These are phyloP conservation scores for Penicillium hordei DNA, from an alignment of 2,329 filamentous ascomycete species.

Conservation along the genomic window DNA sequence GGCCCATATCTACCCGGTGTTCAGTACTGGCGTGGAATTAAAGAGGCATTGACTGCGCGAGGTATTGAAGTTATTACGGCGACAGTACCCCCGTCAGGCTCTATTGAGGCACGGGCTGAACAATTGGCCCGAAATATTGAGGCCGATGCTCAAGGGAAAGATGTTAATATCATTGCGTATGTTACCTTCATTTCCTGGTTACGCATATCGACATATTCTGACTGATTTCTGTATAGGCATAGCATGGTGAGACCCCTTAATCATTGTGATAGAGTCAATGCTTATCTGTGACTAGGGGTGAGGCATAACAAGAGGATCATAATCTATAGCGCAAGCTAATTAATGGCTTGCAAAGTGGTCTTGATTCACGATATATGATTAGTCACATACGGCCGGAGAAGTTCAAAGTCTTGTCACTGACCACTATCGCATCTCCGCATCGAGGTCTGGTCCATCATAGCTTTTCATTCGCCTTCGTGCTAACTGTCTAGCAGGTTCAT, in stretches of 20 bases:
- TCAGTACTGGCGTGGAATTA: slow-evolving; percentile 65
- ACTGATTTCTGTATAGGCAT: slow-evolving; percentile 35
- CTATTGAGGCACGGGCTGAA: slow-evolving; percentile 58
- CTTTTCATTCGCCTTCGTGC: not conserved
- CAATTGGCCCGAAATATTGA: slow-evolving; percentile 56
- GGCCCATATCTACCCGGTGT: slow-evolving; percentile 57
- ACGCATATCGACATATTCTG: not conserved
- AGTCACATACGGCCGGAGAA: slow-evolving; percentile 57
- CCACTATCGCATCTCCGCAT: slow-evolving; percentile 63
- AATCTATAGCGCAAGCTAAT: slow-evolving; percentile 18
- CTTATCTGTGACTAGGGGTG: slow-evolving; percentile 34
- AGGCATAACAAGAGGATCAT: slow-evolving; percentile 13
- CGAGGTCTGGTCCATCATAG: slow-evolving; percentile 40
- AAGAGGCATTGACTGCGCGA: slow-evolving; percentile 56
- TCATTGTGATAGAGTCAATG: not conserved
- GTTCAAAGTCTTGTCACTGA: slow-evolving; percentile 73
- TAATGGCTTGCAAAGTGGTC: slow-evolving; percentile 47
- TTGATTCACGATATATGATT: slow-evolving; percentile 66
- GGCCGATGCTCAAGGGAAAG: slow-evolving; percentile 53
- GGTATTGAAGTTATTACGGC: slow-evolving; percentile 63
- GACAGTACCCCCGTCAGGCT: slow-evolving; percentile 58
- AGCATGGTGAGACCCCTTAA: slow-evolving; percentile 45
- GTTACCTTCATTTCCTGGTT: slow-evolving; percentile 25
- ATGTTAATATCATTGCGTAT: slow-evolving; percentile 65
- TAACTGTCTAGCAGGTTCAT: slow-evolving; percentile 46